Percentiles rank a stretch among this genome's conserved stretches.
Evolutionary conservation across 306 rosid genomes (phyloP).

Genomic region (Prunus mongolica): DNA sequence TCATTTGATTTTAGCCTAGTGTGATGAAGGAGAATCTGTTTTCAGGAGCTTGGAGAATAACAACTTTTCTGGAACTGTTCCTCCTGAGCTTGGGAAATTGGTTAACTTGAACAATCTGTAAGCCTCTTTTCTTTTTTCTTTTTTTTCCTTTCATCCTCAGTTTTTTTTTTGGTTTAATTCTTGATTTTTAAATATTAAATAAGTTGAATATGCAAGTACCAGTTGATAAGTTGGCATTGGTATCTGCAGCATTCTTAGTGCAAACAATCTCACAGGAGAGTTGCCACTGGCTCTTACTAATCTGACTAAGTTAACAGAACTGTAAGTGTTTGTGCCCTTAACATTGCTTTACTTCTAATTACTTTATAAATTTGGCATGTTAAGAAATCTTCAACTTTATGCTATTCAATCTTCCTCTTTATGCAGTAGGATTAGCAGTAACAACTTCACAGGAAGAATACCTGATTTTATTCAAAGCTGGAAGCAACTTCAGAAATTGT

Average conservation of each 20-base stretch:
- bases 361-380: not conserved
- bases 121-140: not conserved
- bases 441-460: constrained; percentile 29
- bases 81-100: constrained; percentile 19
- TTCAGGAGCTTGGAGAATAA: constrained; percentile 21
- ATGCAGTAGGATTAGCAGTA: constrained; percentile 30
- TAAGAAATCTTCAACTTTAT: not conserved
- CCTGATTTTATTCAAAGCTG: constrained; percentile 11
- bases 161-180: not conserved
- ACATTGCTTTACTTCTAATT: not conserved
- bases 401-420: not conserved
- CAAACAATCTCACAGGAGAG: constrained; percentile 32
- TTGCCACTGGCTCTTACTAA: constrained; percentile 12
- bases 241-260: constrained; percentile 8
- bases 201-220: constrained; percentile 1
- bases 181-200: not conserved
- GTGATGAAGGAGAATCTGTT: not conserved
- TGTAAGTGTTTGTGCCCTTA: constrained; percentile 18
- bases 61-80: constrained; percentile 12
- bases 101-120: constrained; percentile 16
- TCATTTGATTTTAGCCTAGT: not conserved
- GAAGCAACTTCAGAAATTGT: constrained; percentile 21
- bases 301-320: constrained; percentile 15
- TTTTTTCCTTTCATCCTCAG: no score
- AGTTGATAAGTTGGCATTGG: not conserved